A percentile compares a stretch with the other conserved stretches of the same genome.
Evolutionary conservation across 805 yeast genomes (phyloP).

Genomic region (Ogataea henricii): DNA sequence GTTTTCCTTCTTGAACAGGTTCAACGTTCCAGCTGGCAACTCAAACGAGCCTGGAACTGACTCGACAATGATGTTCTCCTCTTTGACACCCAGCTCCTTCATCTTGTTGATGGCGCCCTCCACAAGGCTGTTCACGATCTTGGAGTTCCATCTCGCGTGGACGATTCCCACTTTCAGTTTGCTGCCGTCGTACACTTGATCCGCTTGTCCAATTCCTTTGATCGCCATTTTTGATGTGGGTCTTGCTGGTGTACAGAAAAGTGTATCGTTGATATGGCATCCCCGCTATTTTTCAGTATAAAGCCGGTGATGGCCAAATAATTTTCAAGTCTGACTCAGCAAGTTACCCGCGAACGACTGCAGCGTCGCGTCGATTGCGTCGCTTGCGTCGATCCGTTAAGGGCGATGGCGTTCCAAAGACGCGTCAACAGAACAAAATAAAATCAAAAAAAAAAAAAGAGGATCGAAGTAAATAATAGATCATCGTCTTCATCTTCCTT

Average conservation of each 20-base stretch:
- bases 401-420: neutral
- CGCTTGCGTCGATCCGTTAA: no score
- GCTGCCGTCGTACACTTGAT: constrained; percentile 50
- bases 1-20: constrained; percentile 47
- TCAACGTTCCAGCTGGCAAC: constrained; percentile 78
- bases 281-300: neutral
- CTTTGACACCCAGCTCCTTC: constrained; percentile 64
- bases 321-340: constrained; percentile 4
- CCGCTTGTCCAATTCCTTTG: constrained; percentile 72
- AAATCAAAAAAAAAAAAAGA: neutral
- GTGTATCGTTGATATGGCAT: neutral
- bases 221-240: constrained; percentile 60
- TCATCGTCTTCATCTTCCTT: neutral
- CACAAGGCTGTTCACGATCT: constrained; percentile 76
- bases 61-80: constrained; percentile 76
- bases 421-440: constrained; percentile 1
- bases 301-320: neutral
- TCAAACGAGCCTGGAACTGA: constrained; percentile 96
- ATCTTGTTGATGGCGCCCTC: constrained; percentile 71
- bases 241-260: no score
- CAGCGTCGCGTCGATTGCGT: constrained; percentile 6
- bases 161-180: constrained; percentile 76
- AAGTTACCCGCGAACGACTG: neutral
- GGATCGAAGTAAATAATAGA: neutral
- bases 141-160: constrained; percentile 93